These are phyloP conservation scores for Blastobotrys attinorum DNA, from an alignment of 805 yeast genomes.

Conservation along the genomic window DNA sequence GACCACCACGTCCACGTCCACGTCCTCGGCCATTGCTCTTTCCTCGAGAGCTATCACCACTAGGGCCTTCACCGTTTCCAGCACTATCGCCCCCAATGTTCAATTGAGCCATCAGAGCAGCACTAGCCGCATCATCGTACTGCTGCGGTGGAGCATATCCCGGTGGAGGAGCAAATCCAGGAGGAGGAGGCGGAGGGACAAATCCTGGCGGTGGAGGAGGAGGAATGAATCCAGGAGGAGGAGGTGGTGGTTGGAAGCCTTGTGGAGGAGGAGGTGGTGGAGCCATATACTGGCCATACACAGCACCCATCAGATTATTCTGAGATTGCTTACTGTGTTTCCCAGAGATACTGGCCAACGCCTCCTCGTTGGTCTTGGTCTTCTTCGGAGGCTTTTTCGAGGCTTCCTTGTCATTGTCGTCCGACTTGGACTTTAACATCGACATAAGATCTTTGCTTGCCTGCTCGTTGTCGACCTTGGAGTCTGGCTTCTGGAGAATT, in stretches of 20 bases:
- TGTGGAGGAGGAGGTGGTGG: slow-evolving; percentile 15
- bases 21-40: slow-evolving; percentile 11
- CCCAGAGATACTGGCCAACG: slow-evolving; percentile 9
- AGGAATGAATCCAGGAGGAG: slow-evolving; percentile 6
- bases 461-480: slow-evolving; percentile 16
- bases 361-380: slow-evolving; percentile 10
- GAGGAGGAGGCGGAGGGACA: slow-evolving; percentile 19
- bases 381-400: background rate
- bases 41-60: slow-evolving; percentile 1
- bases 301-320: slow-evolving; percentile 15
- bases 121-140: slow-evolving; percentile 18
- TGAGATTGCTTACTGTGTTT: slow-evolving; percentile 12
- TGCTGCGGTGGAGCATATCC: slow-evolving; percentile 14
- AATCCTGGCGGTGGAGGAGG: slow-evolving; percentile 6
- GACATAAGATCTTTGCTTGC: slow-evolving; percentile 18
- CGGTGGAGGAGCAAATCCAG: slow-evolving; percentile 22
- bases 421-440: slow-evolving; percentile 9
- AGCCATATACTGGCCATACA: slow-evolving; percentile 15
- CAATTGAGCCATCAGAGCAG: slow-evolving; percentile 20
- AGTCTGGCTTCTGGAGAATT: slow-evolving; percentile 6
- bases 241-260: slow-evolving; percentile 7
- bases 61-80: slow-evolving; percentile 1
- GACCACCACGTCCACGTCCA: slow-evolving; percentile 14
- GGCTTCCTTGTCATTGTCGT: slow-evolving; percentile 1
- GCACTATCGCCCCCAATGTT: slow-evolving; percentile 10